phyloP scores from a whole-genome alignment of 192 early-diverging fungal genomes.

The Piromyces sp. region DNA sequence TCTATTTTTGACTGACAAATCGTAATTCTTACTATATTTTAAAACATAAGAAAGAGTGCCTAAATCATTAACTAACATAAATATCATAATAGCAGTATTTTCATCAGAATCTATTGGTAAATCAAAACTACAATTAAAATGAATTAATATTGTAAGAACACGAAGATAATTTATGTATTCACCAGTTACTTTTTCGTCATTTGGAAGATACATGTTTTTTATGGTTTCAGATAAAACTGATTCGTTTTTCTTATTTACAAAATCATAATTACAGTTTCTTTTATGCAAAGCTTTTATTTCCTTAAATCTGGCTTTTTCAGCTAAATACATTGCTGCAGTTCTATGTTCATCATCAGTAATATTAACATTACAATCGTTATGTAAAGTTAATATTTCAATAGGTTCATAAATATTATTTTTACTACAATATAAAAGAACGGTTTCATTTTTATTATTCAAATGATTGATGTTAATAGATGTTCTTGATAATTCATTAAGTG shows the following conservation, averaged over 20 bases:
- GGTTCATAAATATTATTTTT: neutral
- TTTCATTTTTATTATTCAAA: neutral
- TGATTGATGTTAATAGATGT: neutral
- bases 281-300: neutral
- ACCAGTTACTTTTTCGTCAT: neutral
- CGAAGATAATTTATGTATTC: neutral
- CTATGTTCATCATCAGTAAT: neutral
- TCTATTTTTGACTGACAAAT: neutral
- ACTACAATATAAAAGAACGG: neutral
- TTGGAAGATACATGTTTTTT: neutral
- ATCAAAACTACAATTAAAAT: neutral
- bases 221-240: neutral
- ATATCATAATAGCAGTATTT: neutral
- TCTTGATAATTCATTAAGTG: neutral
- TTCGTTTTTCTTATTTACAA: neutral
- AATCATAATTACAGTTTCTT: neutral
- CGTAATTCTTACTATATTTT: neutral
- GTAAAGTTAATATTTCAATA: neutral
- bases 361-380: neutral
- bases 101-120: neutral
- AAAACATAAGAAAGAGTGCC: neutral
- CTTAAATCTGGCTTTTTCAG: neutral
- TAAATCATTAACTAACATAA: neutral
- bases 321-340: neutral
- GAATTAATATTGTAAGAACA: neutral